Evolutionary conservation across 352 stramenopile genomes (phyloP).

Genomic region (Phytopythium delawarense): DNA sequence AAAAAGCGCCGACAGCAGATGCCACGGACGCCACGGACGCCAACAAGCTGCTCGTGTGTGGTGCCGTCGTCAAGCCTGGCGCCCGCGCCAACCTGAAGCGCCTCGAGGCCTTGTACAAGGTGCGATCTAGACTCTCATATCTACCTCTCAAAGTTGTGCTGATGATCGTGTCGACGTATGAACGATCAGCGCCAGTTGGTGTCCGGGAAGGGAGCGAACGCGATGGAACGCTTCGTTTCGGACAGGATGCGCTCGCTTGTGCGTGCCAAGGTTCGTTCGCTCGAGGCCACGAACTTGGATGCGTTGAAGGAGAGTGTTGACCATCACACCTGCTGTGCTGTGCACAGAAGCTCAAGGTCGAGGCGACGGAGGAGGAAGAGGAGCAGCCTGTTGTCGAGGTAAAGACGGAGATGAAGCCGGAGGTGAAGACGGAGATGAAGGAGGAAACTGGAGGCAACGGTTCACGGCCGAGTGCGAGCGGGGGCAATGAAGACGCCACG

Average conservation of each 20-base stretch:
- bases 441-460: conserved; percentile 5
- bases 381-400: background rate
- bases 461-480: background rate
- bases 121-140: conserved; percentile 19
- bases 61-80: conserved; percentile 38
- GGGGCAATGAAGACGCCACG: background rate
- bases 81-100: conserved; percentile 51
- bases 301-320: background rate
- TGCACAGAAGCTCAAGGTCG: background rate
- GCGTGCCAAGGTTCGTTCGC: conserved; percentile 28
- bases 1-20: conserved; percentile 9
- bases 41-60: conserved; percentile 45
- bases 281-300: background rate
- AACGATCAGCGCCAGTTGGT: conserved; percentile 22
- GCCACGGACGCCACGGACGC: conserved; percentile 13
- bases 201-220: conserved; percentile 13
- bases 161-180: background rate
- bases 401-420: background rate
- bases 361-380: background rate
- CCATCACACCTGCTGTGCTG: background rate
- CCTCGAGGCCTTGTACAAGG: conserved; percentile 63
- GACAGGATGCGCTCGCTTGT: conserved; percentile 44
- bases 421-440: conserved; percentile 4
- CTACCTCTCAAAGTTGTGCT: no score
- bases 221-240: conserved; percentile 38